Base-by-base conservation (phyloP, 1,284 basidiomycete genomes). In the Stereum hirsutum region DNA sequence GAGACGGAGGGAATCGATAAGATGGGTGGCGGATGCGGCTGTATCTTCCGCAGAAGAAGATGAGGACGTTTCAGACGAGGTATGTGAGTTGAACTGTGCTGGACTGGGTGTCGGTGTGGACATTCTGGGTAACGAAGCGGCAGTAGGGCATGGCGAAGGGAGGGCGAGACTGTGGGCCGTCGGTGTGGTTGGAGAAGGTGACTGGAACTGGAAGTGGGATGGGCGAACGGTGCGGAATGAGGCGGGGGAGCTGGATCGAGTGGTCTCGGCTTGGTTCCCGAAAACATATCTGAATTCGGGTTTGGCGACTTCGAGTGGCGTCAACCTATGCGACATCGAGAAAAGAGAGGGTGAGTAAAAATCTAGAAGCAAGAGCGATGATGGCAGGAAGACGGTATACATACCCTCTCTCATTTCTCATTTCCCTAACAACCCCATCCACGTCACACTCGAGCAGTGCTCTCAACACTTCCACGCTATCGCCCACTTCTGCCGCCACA, bases 401-500 rank as follows among this genome's bases (percentile, higher is more conserved):
- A 28, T 52, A 85, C 79, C 83, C 83, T 63, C 79, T 64, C 7
- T 74, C 66, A 55, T 87, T 87, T 40, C 74, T 72, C 57, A 80
- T 57, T 49, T 77, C 72, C 23, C 74, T 69, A 19, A 78, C 68
- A 4, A 62, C 53, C 24, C 75, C 71, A 5, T 67, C 70, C 0
- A 63, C 59, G 55, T 87, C 84, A 49, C 74, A 79, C 38, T 79
- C 72, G 33, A 86, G 65, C 47, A 87, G 63, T 34, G 79, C 70
- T 42, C 67, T 63, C 31, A 87, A 59, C 17, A 86, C 59, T 44
- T 80, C 76, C 19, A 75, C 60, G 57, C 69, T 81, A 45, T 85
- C 79, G 10, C 94, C 95, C 47, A 86, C 83, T 53, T 92, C 85
- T 5, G 95, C 94, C 17, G 94, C 94, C 43, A 97, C 72, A 65